Evolutionary conservation across 139 green algal species (phyloP), one percentile per base, ranked within the genome.

Genomic region (Micromonas pusilla): DNA sequence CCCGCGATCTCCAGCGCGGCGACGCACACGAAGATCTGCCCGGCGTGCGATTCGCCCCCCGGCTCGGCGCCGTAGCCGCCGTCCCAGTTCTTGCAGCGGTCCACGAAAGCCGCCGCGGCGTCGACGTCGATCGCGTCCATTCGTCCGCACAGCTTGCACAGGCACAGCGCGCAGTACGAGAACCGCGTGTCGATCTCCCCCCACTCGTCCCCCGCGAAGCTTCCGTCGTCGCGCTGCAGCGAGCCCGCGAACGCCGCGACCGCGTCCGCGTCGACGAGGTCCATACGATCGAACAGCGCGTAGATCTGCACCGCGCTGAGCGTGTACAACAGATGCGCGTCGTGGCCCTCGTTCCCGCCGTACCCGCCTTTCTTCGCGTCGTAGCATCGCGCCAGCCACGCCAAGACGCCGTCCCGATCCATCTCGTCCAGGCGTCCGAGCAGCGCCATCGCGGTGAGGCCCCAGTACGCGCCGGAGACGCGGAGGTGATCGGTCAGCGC

Each of bases 141-240:
- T 3, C 83, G 65, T 30, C 16, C 52, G 30, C 68, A 53, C 20
- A 78, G 30, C 19, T 25, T 52, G 31, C 38, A 53, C 52, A 63
- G 9, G 32, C 81, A 79, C 37, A 98, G 78, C 6, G 95, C 95
- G 74, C 89, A 96, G 83, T 99, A 99, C 0, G 89, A 89, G 80
- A 99, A 99, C 36, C 94, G 81, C 0, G 94, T 99, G 82, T 99
- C 96, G 1, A 97, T 83, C 85, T 99, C 96, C 0, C 95, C 95
- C 90, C 90, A 98, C n/a, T 86, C 81, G 81, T 99, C 96, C 0
- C 95, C 96, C 28, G 76, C 62, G 64, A 99, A 99, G 1, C 92
- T 95, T 9, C 96, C 95, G 77, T 98, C 92, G n/a, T 82, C 38
- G 53, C 89, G 90, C 80, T 99, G 94, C 38, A 98, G 74, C 0